Conservation (phyloP, 306 rosid species). For the Acacia acuminata region DNA sequence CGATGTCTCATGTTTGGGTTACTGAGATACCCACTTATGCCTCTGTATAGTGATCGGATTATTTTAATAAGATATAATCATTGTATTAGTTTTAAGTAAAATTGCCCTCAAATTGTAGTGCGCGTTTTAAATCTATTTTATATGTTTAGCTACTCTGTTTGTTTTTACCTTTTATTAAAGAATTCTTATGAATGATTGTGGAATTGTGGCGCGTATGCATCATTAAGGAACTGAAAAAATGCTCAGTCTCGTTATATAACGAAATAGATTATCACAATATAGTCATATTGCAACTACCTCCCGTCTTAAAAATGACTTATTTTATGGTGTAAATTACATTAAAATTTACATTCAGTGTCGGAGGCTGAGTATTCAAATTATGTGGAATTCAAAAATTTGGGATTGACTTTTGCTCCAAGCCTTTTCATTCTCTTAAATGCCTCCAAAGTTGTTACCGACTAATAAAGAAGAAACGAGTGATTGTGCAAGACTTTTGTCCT, state of each 20-base stretch:
- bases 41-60: conserved; percentile 57
- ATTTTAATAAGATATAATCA: conserved; percentile 27
- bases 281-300: neutral
- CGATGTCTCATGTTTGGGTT: conserved; percentile 33
- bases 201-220: neutral
- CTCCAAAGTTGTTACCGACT: neutral
- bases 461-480: neutral
- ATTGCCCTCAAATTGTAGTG: neutral
- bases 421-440: neutral
- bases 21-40: conserved; percentile 37
- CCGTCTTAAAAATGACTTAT: accelerated
- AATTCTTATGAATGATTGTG: neutral
- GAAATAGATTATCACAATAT: neutral
- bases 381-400: neutral
- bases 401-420: neutral
- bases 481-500: neutral
- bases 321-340: too few species aligned
- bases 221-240: neutral
- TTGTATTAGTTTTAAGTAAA: conserved; percentile 11
- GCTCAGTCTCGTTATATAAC: neutral
- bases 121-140: conserved; percentile 13
- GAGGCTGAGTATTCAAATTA: neutral
- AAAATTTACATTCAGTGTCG: too few species aligned
- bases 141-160: neutral
- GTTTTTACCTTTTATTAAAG: neutral